Base-by-base conservation (phyloP, 768 basidiomycete species). In the Antrodiella citrinella region DNA sequence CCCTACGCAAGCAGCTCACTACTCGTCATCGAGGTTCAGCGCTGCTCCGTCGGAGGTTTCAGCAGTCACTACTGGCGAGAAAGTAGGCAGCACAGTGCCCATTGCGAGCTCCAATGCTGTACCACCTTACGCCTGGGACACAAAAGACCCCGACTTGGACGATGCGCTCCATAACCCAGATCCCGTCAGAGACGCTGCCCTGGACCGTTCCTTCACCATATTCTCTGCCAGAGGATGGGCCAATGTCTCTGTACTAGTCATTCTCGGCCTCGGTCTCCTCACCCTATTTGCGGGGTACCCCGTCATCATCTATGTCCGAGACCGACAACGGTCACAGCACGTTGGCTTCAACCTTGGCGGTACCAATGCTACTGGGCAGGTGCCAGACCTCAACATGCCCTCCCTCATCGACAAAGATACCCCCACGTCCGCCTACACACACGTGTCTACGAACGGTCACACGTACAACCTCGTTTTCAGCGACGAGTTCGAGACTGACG, bases 91-190 rank as follows among this genome's bases (percentile, higher is more conserved):
- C 26, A 57, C 55, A 23, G 48, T 49, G 5, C 59, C 64, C 1
- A 55, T 56, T 20, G 71, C 20, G 63, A 70, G 55, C 70, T 77
- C 80, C 7, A 75, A 78, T 7, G 80, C 85, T 0, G 74, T 87
- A 3, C 86, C 85, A 13, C 75, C 59, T 20, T 85, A 80, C 61
- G 60, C 82, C 58, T 91, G 86, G 84, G 89, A 90, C 64, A 70
- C 69, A 20, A 81, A 77, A 61, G 91, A 91, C 51, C 83, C 90
- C 7, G 91, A 94, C 62, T 73, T 86, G 15, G 93, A 96, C 70
- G 94, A 97, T 64, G 77, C 81, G 19, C 75, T 97, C 19, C 94
- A 97, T 65, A 88, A 91, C 71, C 91, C 82, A 42, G 88, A 91
- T 69, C 78, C 86, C 22, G 71, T 78, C n/a, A 73, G 84, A 48